A percentile compares a stretch with the other conserved stretches of the same genome.
These are phyloP conservation scores for Pistacia atlantica DNA, from an alignment of 345 rosid genomes.

Conservation along the genomic window DNA sequence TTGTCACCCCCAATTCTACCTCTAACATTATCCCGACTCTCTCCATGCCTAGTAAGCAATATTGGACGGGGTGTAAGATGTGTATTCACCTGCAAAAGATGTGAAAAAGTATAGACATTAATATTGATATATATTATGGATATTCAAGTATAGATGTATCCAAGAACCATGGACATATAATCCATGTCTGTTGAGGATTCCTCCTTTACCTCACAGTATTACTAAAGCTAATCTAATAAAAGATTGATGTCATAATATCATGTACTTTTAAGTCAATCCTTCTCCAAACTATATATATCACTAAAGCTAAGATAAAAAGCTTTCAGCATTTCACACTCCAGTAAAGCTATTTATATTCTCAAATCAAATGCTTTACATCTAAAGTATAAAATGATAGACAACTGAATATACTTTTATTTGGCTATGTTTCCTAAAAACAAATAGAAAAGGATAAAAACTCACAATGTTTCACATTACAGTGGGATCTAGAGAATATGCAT, in stretches of 20 bases:
- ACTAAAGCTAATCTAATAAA: neutral
- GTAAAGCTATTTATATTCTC: neutral
- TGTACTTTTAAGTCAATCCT: neutral
- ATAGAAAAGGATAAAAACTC: neutral
- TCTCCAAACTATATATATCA: neutral
- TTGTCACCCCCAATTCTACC: conserved; percentile 97
- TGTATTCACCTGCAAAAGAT: conserved; percentile 76
- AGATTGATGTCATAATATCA: neutral
- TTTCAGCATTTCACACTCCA: neutral
- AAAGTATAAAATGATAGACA: neutral
- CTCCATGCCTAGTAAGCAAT: conserved; percentile 98
- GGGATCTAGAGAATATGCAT: neutral
- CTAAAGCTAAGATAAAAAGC: neutral
- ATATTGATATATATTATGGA: neutral
- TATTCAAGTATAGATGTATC: neutral
- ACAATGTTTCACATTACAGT: neutral
- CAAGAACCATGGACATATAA: neutral
- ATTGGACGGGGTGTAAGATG: conserved; percentile 99
- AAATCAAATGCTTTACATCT: neutral
- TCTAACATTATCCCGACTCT: conserved; percentile 94
- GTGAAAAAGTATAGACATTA: conserved; percentile 7
- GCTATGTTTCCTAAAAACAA: conserved; percentile 1
- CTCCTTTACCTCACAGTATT: neutral
- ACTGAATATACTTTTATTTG: neutral
- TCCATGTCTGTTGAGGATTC: neutral